Percentiles rank a stretch among this genome's conserved stretches.
These are phyloP conservation scores for Botrytis fabae DNA, from an alignment of 2,329 filamentous ascomycete genomes.

Conservation along the genomic window DNA sequence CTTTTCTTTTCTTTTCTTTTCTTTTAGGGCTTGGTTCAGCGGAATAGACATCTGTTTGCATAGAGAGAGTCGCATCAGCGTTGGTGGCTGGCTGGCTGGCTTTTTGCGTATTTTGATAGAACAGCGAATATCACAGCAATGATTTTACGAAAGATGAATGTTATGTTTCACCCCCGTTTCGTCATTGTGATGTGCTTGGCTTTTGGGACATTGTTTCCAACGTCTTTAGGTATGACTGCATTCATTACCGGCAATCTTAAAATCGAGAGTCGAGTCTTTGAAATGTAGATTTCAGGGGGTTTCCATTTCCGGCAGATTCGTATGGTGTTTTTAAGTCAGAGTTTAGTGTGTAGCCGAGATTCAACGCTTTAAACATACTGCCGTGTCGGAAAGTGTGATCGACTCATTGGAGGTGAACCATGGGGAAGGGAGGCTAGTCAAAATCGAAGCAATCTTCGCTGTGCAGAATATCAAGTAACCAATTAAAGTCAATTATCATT, in stretches of 20 bases:
- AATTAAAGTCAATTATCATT: neutral
- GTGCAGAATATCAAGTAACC: neutral
- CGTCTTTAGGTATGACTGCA: neutral
- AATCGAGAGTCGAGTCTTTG: neutral
- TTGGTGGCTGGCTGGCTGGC: neutral
- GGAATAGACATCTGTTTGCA: constrained; percentile 12
- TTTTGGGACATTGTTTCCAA: neutral
- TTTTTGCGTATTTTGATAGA: neutral
- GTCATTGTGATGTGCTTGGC: neutral
- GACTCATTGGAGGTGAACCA: neutral
- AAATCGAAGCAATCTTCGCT: neutral
- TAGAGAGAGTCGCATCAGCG: constrained; percentile 6
- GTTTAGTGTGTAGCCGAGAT: neutral
- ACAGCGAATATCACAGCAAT: neutral
- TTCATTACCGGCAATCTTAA: neutral
- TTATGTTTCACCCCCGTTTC: neutral
- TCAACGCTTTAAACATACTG: neutral
- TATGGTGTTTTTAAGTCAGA: neutral
- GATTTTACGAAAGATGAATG: neutral
- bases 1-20: neutral
- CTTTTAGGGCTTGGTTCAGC: neutral
- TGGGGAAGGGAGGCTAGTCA: too few species aligned
- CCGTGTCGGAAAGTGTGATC: neutral
- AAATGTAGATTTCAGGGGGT: neutral
- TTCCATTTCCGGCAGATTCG: neutral